These are phyloP conservation scores for Pythium chondricola DNA, from an alignment of 352 stramenopile genomes.

Conservation along the genomic window DNA sequence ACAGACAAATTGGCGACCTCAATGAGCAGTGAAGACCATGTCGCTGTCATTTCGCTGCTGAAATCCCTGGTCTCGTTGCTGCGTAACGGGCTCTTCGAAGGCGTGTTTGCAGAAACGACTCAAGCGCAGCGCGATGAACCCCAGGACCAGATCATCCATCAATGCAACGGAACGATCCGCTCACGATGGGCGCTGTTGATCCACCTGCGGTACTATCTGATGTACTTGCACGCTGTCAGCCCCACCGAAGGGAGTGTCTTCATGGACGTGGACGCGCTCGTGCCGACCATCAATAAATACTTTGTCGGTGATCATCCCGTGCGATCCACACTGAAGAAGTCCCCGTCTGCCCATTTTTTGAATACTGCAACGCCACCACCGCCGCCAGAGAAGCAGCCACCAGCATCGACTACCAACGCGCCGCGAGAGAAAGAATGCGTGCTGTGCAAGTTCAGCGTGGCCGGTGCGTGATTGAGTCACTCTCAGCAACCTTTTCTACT, in stretches of 20 bases:
- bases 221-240: slow-evolving; percentile 65
- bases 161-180: slow-evolving; percentile 38
- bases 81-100: slow-evolving; percentile 50
- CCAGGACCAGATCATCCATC: slow-evolving; percentile 29
- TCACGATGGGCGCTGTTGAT: slow-evolving; percentile 46
- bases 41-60: slow-evolving; percentile 48
- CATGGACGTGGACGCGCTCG: slow-evolving; percentile 40
- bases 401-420: not conserved
- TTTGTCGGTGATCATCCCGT: slow-evolving; percentile 15
- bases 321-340: not conserved
- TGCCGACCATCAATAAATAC: slow-evolving; percentile 34
- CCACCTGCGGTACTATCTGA: slow-evolving; percentile 66
- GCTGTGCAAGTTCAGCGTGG: slow-evolving; percentile 76
- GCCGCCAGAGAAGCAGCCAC: slow-evolving; percentile 7
- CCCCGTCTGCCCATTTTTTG: no score
- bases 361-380: not conserved
- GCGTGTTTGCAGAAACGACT: slow-evolving; percentile 20
- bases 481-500: no score
- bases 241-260: slow-evolving; percentile 64
- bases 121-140: slow-evolving; percentile 15
- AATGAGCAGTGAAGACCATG: slow-evolving; percentile 82
- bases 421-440: slow-evolving; percentile 37
- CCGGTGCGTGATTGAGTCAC: slow-evolving; percentile 44
- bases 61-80: slow-evolving; percentile 48
- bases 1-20: slow-evolving; percentile 58